A percentile compares a stretch with the other conserved stretches of the same genome.
These are phyloP conservation scores for Alternaria triticina DNA, from an alignment of 2,329 filamentous ascomycete species.

Conservation along the genomic window DNA sequence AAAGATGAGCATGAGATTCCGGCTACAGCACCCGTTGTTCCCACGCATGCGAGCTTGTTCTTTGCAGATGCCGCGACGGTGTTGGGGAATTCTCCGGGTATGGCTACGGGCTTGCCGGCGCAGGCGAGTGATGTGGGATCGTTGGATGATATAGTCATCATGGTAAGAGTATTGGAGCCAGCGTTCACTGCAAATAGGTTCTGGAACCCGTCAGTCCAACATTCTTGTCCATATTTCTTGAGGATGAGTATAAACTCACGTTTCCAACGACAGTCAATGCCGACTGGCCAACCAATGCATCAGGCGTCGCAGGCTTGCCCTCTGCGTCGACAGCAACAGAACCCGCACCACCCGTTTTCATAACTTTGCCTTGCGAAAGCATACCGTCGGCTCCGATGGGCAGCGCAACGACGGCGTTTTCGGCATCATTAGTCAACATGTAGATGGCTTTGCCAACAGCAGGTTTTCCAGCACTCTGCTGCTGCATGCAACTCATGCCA, in stretches of 20 bases:
- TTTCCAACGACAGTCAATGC: slow-evolving; percentile 61
- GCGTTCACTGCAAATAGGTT: slow-evolving; percentile 60
- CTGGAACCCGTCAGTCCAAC: slow-evolving; percentile 38
- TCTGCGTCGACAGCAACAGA: slow-evolving; percentile 48
- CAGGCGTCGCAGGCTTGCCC: slow-evolving; percentile 52
- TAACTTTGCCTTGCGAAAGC: slow-evolving; percentile 53
- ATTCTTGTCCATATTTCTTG: not conserved
- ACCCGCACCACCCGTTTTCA: slow-evolving; percentile 58
- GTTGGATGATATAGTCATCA: slow-evolving; percentile 42
- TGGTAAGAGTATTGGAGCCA: slow-evolving; percentile 49
- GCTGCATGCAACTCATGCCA: slow-evolving; percentile 5
- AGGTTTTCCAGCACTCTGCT: not conserved
- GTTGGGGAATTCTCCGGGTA: slow-evolving; percentile 50
- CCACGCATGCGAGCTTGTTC: slow-evolving; percentile 48
- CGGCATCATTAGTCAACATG: slow-evolving; percentile 60
- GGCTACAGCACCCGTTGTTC: slow-evolving; percentile 42
- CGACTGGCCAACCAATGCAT: slow-evolving; percentile 61
- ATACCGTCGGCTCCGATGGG: slow-evolving; percentile 57
- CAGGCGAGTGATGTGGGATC: slow-evolving; percentile 40
- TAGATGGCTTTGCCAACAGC: slow-evolving; percentile 58
- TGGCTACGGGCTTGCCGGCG: slow-evolving; percentile 40
- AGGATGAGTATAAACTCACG: slow-evolving; percentile 46
- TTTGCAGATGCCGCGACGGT: slow-evolving; percentile 48
- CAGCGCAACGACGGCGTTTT: slow-evolving; percentile 60
- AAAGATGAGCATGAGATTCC: slow-evolving; percentile 49